Conservation (phyloP, 345 rosid genomes). For the Citrus inodora region DNA sequence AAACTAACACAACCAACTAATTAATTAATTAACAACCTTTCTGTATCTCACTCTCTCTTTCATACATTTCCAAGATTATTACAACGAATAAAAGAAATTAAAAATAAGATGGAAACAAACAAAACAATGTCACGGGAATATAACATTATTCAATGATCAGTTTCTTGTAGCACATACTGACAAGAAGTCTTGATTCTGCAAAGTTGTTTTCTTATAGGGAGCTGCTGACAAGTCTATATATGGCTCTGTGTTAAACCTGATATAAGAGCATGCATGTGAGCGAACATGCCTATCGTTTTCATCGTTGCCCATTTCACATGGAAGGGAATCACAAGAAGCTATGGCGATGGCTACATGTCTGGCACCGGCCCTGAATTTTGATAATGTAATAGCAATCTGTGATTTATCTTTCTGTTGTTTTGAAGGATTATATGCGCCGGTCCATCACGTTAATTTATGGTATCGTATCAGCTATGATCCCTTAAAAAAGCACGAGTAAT, state of each 20-base stretch:
- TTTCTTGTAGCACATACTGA: too few species aligned
- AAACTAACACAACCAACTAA: constrained; percentile 5
- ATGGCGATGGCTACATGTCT: neutral
- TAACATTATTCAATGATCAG: too few species aligned
- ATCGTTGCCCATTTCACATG: constrained; percentile 5
- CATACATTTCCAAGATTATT: constrained; percentile 5
- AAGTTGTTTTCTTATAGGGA: neutral
- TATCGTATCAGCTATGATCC: too few species aligned
- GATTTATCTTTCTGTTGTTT: neutral
- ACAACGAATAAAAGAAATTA: neutral
- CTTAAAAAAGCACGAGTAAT: neutral
- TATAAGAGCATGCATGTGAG: neutral
- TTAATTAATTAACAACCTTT: neutral
- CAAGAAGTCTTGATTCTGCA: neutral
- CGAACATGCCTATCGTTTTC: constrained; percentile 10
- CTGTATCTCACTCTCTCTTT: neutral
- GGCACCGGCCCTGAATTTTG: neutral
- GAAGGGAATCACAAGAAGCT: neutral
- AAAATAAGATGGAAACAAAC: neutral
- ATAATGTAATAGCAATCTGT: neutral
- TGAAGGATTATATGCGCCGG: neutral
- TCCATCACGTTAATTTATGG: neutral
- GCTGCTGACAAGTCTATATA: too few species aligned
- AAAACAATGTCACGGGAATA: constrained; percentile 10
- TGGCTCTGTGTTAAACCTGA: neutral